Percentiles rank a stretch among this genome's conserved stretches.
Evolutionary conservation across 768 basidiomycete species (phyloP).

Genomic region (Coprinellus aureogranulatus): DNA sequence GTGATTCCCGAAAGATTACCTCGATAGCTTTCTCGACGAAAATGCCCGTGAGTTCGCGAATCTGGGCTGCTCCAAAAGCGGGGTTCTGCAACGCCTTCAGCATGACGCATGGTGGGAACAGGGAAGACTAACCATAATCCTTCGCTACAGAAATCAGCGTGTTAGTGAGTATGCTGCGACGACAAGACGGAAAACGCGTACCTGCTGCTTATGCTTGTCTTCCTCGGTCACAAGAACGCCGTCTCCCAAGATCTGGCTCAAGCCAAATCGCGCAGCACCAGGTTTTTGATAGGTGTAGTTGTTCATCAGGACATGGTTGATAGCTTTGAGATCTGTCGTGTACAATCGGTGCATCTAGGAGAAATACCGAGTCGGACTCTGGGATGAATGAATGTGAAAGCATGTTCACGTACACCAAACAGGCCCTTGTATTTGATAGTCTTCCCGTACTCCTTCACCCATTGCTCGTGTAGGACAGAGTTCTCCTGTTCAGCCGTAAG

Average conservation of each 20-base stretch:
- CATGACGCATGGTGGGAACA: neutral
- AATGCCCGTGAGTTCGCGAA: constrained; percentile 51
- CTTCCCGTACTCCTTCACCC: constrained; percentile 46
- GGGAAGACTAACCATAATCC: constrained; percentile 33
- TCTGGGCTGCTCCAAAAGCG: constrained; percentile 58
- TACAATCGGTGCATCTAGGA: constrained; percentile 37
- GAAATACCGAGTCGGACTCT: neutral
- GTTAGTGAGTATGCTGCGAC: no score
- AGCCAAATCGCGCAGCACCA: constrained; percentile 28
- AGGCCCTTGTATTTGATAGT: constrained; percentile 44
- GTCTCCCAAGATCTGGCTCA: constrained; percentile 42
- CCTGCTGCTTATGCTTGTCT: constrained; percentile 43
- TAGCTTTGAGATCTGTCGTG: constrained; percentile 58
- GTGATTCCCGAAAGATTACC: no score
- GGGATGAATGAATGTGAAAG: neutral
- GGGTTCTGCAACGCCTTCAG: constrained; percentile 48
- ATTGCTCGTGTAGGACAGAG: constrained; percentile 34
- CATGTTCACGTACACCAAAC: constrained; percentile 33
- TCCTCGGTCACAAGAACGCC: constrained; percentile 48
- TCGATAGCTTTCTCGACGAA: no score
- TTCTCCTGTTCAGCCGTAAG: constrained; percentile 22
- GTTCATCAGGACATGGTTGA: constrained; percentile 61
- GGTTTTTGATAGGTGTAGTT: constrained; percentile 55
- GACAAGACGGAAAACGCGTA: constrained; percentile 17
- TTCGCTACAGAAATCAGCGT: no score